A percentile compares a stretch with the other conserved stretches of the same genome.
Evolutionary conservation across 768 basidiomycete species (phyloP).

Genomic region (Omphalotus guepiniiformis): DNA sequence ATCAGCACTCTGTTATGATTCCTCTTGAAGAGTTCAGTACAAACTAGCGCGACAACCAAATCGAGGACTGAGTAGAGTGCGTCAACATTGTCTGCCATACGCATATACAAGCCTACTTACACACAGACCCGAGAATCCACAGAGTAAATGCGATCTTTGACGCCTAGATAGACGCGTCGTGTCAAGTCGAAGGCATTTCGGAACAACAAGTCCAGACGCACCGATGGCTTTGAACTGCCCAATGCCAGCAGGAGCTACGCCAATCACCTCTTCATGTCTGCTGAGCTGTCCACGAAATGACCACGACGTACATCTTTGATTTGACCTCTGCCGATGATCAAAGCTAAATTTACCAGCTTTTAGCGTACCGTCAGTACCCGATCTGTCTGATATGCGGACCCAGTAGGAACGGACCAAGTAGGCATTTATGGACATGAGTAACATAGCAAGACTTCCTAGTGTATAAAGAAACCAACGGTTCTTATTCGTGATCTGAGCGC

Average conservation of each 20-base stretch:
- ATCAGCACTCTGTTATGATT: background rate
- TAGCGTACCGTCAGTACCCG: too few species aligned
- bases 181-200: background rate
- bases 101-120: constrained; percentile 18
- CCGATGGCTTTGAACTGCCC: too few species aligned
- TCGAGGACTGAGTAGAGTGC: constrained; percentile 31
- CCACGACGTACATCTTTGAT: background rate
- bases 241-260: too few species aligned
- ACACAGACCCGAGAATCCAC: constrained; percentile 41
- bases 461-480: constrained; percentile 32
- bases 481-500: constrained; percentile 35
- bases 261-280: too few species aligned
- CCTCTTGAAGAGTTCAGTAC: constrained; percentile 16
- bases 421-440: constrained; percentile 25
- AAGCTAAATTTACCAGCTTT: background rate
- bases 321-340: background rate
- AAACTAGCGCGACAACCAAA: constrained; percentile 31
- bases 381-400: too few species aligned
- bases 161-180: constrained; percentile 38
- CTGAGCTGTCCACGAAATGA: too few species aligned
- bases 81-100: background rate
- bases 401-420: too few species aligned
- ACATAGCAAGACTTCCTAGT: constrained; percentile 29
- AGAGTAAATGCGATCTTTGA: too few species aligned
- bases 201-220: background rate